A percentile compares a stretch with the other conserved stretches of the same genome.
phyloP scores from a whole-genome alignment of 2,329 filamentous ascomycete species.

The Phyllosticta ampelicida region DNA sequence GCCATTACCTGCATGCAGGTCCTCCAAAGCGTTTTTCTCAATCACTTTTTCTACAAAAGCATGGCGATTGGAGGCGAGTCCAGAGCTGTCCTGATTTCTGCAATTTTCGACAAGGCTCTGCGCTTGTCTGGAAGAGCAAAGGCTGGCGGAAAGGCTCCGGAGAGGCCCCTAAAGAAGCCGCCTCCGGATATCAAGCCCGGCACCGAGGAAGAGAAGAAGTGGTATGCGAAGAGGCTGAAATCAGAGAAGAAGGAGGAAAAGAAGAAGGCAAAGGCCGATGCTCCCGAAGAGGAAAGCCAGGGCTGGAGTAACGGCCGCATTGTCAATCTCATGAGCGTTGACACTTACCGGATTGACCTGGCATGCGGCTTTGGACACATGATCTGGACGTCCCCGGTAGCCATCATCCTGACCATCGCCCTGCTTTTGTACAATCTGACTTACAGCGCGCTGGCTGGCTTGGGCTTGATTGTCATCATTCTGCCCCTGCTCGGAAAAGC shows the following conservation, averaged over 20 bases:
- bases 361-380: slow-evolving; percentile 84
- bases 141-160: slow-evolving; percentile 56
- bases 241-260: slow-evolving; percentile 32
- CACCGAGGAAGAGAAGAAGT: slow-evolving; percentile 41
- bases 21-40: slow-evolving; percentile 66
- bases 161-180: slow-evolving; percentile 27
- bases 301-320: slow-evolving; percentile 93
- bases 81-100: slow-evolving; percentile 68
- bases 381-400: slow-evolving; percentile 75
- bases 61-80: slow-evolving; percentile 85
- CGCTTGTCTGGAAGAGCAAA: slow-evolving; percentile 77
- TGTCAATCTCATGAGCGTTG: slow-evolving; percentile 87
- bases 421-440: slow-evolving; percentile 77
- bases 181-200: slow-evolving; percentile 36
- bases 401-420: slow-evolving; percentile 66
- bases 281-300: slow-evolving; percentile 51
- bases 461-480: slow-evolving; percentile 67
- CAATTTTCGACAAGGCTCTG: slow-evolving; percentile 91
- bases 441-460: slow-evolving; percentile 83
- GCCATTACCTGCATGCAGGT: slow-evolving; percentile 82
- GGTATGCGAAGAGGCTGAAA: slow-evolving; percentile 34
- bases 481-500: slow-evolving; percentile 68
- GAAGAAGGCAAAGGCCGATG: slow-evolving; percentile 38
- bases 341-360: slow-evolving; percentile 86
- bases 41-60: slow-evolving; percentile 86